Evolutionary conservation across 129 eudicot species (phyloP).

Genomic region (Heracleum sosnowskyi): DNA sequence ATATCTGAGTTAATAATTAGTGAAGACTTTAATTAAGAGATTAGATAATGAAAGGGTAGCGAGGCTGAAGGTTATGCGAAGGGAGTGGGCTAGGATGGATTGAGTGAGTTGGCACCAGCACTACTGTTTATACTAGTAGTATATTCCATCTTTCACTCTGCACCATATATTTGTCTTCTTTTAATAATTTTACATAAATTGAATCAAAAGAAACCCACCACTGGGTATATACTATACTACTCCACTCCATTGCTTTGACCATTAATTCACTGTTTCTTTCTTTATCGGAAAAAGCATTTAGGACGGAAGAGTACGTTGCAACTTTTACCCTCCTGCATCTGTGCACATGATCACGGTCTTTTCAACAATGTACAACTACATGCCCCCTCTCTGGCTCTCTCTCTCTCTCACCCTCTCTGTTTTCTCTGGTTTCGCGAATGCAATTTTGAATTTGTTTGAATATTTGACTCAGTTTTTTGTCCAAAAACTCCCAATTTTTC

Average conservation of each 20-base stretch:
- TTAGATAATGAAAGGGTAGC: not conserved
- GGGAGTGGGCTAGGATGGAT: not conserved
- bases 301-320: not conserved
- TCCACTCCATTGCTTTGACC: not conserved
- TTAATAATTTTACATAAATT: slow-evolving; percentile 2
- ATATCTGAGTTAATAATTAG: not conserved
- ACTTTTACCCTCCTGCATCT: not conserved
- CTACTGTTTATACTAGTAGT: not conserved
- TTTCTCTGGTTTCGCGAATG: too few species aligned
- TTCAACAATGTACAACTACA: not conserved
- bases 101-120: slow-evolving; percentile 1
- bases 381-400: too few species aligned
- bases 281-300: not conserved
- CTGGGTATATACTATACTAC: not conserved
- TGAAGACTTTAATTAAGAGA: too few species aligned
- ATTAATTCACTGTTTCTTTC: not conserved
- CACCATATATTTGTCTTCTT: slow-evolving; percentile 11
- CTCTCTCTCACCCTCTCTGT: too few species aligned
- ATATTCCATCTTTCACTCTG: not conserved
- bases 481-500: too few species aligned
- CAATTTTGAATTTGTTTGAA: too few species aligned
- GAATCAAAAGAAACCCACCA: not conserved
- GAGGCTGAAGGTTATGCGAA: not conserved
- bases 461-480: too few species aligned
- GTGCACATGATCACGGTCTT: not conserved